phyloP scores from a whole-genome alignment of 2,329 filamentous ascomycete species.

The Neoascochyta sp. region DNA sequence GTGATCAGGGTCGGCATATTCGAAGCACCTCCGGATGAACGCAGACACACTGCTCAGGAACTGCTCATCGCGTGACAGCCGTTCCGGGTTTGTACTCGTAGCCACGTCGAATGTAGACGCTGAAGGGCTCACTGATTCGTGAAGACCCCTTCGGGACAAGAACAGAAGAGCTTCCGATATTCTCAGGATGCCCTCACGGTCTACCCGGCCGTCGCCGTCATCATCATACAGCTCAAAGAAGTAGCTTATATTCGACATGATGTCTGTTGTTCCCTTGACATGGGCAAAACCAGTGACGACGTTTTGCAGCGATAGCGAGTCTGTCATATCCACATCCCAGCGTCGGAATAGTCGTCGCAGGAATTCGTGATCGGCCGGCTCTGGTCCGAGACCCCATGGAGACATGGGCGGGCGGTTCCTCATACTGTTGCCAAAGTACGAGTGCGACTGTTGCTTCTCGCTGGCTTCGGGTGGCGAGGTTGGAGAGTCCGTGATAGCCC shows the following conservation, averaged over 20 bases:
- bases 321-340: constrained; percentile 78
- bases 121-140: constrained; percentile 67
- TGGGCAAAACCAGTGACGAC: constrained; percentile 86
- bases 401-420: constrained; percentile 44
- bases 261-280: constrained; percentile 89
- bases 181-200: constrained; percentile 87
- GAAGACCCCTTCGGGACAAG: constrained; percentile 81
- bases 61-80: constrained; percentile 69
- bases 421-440: constrained; percentile 53
- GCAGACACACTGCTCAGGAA: constrained; percentile 92
- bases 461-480: constrained; percentile 54
- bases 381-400: constrained; percentile 58
- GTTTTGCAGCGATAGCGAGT: constrained; percentile 81
- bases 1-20: constrained; percentile 93
- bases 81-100: constrained; percentile 35
- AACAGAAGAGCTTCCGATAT: constrained; percentile 95
- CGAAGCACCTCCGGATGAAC: constrained; percentile 94
- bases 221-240: constrained; percentile 98
- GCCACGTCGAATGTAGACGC: constrained; percentile 54
- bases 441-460: constrained; percentile 52
- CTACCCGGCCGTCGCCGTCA: constrained; percentile 82
- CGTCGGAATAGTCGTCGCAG: constrained; percentile 80
- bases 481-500: constrained; percentile 87
- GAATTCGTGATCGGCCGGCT: constrained; percentile 92
- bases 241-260: constrained; percentile 96